A percentile compares a stretch with the other conserved stretches of the same genome.
These are phyloP conservation scores for Carex myosuroides DNA, from an alignment of 176 grass and related monocot genomes.

Conservation along the genomic window DNA sequence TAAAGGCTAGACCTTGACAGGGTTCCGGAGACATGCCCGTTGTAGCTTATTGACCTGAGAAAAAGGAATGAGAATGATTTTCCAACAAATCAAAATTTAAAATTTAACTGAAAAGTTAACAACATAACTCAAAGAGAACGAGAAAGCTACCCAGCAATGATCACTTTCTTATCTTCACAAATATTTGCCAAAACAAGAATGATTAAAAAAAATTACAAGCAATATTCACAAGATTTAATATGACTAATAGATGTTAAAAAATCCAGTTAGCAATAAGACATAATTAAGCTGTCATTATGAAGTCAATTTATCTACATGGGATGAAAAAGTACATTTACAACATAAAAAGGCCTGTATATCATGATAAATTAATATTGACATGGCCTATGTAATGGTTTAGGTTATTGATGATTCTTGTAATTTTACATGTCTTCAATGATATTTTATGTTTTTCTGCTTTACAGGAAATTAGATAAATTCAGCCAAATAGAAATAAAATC, in stretches of 20 bases:
- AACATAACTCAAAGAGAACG: too few relatives aligned
- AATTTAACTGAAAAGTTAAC: too few relatives aligned
- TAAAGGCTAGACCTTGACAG: slow-evolving; percentile 60
- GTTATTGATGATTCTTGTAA: neutral
- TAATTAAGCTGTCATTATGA: neutral
- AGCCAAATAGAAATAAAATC: neutral
- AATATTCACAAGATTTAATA: neutral
- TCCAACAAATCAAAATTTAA: too few relatives aligned
- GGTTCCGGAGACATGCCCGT: slow-evolving; percentile 84
- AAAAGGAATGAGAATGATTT: neutral
- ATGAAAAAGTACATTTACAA: neutral
- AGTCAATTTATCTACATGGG: neutral
- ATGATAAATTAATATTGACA: neutral
- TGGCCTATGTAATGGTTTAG: neutral
- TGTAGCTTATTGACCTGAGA: slow-evolving; percentile 74
- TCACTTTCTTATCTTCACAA: too few relatives aligned
- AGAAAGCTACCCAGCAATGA: too few relatives aligned
- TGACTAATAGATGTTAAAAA: neutral
- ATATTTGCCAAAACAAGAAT: too few relatives aligned
- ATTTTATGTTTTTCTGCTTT: neutral
- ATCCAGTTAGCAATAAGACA: neutral
- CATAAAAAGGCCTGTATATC: neutral
- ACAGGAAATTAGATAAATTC: neutral
- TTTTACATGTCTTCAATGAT: neutral
- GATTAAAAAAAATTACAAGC: neutral